phyloP scores from a whole-genome alignment of 345 rosid genomes.

The Arabidopsis thaliana region DNA sequence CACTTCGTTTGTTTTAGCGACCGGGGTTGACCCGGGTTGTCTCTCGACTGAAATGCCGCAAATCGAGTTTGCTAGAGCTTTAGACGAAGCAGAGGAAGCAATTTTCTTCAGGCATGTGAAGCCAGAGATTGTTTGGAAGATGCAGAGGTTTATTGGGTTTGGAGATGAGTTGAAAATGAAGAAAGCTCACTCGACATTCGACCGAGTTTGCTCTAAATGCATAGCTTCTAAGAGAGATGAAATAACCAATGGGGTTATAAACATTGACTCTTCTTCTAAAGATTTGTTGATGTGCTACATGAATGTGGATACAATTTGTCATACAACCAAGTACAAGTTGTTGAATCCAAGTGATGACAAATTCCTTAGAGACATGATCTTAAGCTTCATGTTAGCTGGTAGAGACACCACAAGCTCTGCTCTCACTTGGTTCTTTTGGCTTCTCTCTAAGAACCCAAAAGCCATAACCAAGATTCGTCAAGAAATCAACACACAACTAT shows the following conservation, averaged over 20 bases:
- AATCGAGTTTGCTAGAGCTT: constrained; percentile 40
- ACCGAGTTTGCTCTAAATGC: constrained; percentile 27
- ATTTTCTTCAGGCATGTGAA: constrained; percentile 30
- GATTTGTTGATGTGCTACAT: constrained; percentile 42
- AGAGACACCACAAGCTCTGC: constrained; percentile 44
- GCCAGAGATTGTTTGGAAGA: constrained; percentile 42
- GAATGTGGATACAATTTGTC: constrained; percentile 28
- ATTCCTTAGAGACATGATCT: constrained; percentile 45
- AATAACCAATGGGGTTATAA: not conserved
- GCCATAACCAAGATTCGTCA: constrained; percentile 40
- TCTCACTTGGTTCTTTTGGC: constrained; percentile 56
- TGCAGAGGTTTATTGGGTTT: constrained; percentile 45
- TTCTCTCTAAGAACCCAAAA: constrained; percentile 37
- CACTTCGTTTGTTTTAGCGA: constrained; percentile 47
- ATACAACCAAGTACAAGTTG: constrained; percentile 27
- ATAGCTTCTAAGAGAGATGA: constrained; percentile 45
- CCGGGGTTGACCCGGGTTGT: constrained; percentile 50
- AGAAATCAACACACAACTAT: constrained; percentile 37
- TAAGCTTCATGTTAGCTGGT: constrained; percentile 39
- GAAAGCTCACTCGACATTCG: constrained; percentile 28
- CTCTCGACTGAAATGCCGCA: constrained; percentile 46
- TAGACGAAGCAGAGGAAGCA: constrained; percentile 49
- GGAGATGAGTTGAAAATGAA: constrained; percentile 51
- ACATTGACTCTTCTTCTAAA: constrained; percentile 18
- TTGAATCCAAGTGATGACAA: constrained; percentile 25